Conservation (phyloP, 495 filamentous ascomycete genomes). For the Xylaria palmicola region DNA sequence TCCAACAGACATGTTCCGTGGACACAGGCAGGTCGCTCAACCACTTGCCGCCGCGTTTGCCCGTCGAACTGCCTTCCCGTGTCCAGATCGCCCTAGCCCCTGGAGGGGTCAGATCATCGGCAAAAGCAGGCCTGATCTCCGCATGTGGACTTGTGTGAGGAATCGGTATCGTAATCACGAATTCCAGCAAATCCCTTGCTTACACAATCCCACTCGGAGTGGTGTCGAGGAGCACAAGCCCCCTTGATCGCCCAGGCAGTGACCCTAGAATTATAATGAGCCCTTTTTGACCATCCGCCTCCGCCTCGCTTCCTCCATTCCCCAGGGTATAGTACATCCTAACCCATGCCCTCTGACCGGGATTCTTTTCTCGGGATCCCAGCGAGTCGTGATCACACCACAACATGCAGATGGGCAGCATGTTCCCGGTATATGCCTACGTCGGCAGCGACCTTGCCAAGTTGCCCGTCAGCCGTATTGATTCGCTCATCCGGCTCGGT, state of each 20-base stretch:
- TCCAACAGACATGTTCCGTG: not conserved
- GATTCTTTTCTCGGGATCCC: slow-evolving; percentile 41
- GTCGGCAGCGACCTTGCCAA: slow-evolving; percentile 32
- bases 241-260: slow-evolving; percentile 37
- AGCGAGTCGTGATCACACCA: slow-evolving; percentile 41
- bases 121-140: not conserved
- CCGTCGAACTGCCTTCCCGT: not conserved
- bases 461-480: slow-evolving; percentile 35
- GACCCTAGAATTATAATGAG: slow-evolving; percentile 28
- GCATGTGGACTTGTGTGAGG: slow-evolving; percentile 20
- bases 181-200: not conserved
- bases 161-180: slow-evolving; percentile 6
- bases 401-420: slow-evolving; percentile 42
- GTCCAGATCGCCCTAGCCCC: not conserved
- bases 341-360: slow-evolving; percentile 38
- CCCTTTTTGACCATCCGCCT: too few species aligned
- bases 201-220: not conserved
- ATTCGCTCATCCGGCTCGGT: slow-evolving; percentile 34
- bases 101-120: not conserved
- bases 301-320: slow-evolving; percentile 40
- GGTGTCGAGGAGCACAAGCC: not conserved
- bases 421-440: slow-evolving; percentile 20
- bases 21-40: not conserved
- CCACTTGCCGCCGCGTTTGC: not conserved
- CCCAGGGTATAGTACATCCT: slow-evolving; percentile 36